Base-by-base conservation (phyloP, 768 basidiomycete species). In the Russula earlei region DNA sequence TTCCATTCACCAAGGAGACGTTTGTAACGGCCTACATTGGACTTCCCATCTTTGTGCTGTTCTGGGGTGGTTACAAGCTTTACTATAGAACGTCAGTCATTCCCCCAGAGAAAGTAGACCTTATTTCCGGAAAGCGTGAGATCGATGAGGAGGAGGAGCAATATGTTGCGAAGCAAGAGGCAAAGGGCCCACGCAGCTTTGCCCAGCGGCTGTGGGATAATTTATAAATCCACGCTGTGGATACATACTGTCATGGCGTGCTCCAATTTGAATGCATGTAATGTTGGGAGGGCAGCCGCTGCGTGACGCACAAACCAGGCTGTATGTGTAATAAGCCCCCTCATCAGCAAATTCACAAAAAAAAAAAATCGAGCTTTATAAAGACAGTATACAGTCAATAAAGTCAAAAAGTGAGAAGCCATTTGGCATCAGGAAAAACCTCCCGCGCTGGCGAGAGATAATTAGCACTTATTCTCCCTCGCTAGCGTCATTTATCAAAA, bases 61-160 rank as follows among this genome's bases (percentile, higher is more conserved):
- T 74, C 60, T 74, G 69, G 66, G 44, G 60, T 1, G 70, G 70
- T 2, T 71, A 70, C 62, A 74, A 71, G 59, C 11, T 74, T 11
- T 66, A 66, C 49, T 71, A 69, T 62, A 59, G 69, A 29, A 72
- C 70, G 5, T 60, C 58, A 38, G 59, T 69, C 11, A 70, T 75
- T 59, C 73, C 74, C 14, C 6, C n/a, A 40, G 12, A 40, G 3
- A 19, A 40, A 40, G 79, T 83, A 43, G 84, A 88, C 65, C 74
- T 86, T 22, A 67, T 81, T 77, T 14, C 77, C 9, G 82, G 81
- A 17, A 72, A 81, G 59, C 69, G 74, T 31, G 75, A 75, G 56
- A 83, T 86, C 49, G 77, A 85, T 59, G 81, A 82, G 43, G 83
- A 82, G 63, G 83, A 87, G 66, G 71, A 75, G 60, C 70, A 67